Evolutionary conservation across 1,284 basidiomycete species (phyloP), one percentile per base, ranked within the genome.

Genomic region (Phylloboletellus chloephorus): DNA sequence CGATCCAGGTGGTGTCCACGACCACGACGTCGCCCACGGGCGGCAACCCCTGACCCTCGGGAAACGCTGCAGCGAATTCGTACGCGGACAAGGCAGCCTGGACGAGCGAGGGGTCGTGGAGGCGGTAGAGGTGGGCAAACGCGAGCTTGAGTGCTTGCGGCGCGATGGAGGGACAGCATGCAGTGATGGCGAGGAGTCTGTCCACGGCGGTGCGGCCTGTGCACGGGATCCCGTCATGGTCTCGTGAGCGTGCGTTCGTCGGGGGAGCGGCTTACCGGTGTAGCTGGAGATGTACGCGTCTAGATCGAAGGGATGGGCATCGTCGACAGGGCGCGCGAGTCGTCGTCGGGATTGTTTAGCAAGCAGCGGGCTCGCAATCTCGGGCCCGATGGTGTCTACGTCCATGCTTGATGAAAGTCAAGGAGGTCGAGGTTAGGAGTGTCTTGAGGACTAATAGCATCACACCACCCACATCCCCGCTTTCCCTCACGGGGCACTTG

Each of bases 301-400:
- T 34, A 89, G 71, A 53, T 89, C 87, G 56, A 88, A 88, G 2
- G 87, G 84, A 57, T 88, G 84, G 1, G 72, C 70, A 39, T 84
- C 82, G 58, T 88, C 82, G 10, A 88, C 72, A 12, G 69, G 66
- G 5, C 57, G 55, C 12, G 60, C 54, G 33, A 43, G 37, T 22
- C 60, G 58, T 38, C 47, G 43, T 39, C 53, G 41, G 2, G 37
- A 25, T 4, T 30, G 47, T 13, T 42, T 47, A 7, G 36, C 31
- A 24, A 43, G 13, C 24, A 26, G 43, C 13, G 46, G 46, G 31
- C 42, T 48, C 13, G 46, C 38, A 32, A 48, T 46, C 19, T 63
- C 61, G 12, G 48, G 41, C 2, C 63, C 60, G 45, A 54, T 52
- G 30, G 36, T 47, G 53, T 60, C 57, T 4, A 63, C 44, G 40